Percentiles rank a stretch among this genome's conserved stretches.
Conservation (phyloP, 2,329 filamentous ascomycete species). For the Aspergillus hiratsukae region DNA sequence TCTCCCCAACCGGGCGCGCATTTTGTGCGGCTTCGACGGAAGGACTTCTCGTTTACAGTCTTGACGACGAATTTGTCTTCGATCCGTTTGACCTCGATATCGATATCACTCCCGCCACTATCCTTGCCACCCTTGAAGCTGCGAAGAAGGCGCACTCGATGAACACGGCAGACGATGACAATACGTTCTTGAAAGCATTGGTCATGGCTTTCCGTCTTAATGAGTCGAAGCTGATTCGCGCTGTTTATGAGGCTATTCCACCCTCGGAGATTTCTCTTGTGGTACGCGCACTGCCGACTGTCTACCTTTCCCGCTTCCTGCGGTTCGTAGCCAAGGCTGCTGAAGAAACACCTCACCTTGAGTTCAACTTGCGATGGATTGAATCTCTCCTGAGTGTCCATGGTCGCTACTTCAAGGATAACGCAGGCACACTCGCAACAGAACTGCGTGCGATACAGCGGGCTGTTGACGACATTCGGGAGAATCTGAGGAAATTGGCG, state of each 20-base stretch:
- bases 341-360: conserved; percentile 86
- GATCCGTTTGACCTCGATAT: conserved; percentile 96
- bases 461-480: conserved; percentile 72
- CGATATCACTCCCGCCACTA: conserved; percentile 83
- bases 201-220: conserved; percentile 98
- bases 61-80: conserved; percentile 79
- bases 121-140: conserved; percentile 64
- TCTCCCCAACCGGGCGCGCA: conserved; percentile 80
- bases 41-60: conserved; percentile 85
- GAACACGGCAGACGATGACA: conserved; percentile 61
- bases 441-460: conserved; percentile 80
- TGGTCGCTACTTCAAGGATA: conserved; percentile 77
- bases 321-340: conserved; percentile 84
- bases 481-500: conserved; percentile 75
- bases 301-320: conserved; percentile 81
- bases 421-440: conserved; percentile 72
- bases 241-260: conserved; percentile 81
- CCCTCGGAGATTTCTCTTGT: conserved; percentile 69
- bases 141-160: conserved; percentile 31
- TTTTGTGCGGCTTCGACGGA: conserved; percentile 97
- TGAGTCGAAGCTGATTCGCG: conserved; percentile 72
- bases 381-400: conserved; percentile 75
- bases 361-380: conserved; percentile 93
- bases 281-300: conserved; percentile 70
- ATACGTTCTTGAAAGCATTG: conserved; percentile 79